Base-by-base conservation (phyloP, 345 rosid genomes). In the Populus nigra region DNA sequence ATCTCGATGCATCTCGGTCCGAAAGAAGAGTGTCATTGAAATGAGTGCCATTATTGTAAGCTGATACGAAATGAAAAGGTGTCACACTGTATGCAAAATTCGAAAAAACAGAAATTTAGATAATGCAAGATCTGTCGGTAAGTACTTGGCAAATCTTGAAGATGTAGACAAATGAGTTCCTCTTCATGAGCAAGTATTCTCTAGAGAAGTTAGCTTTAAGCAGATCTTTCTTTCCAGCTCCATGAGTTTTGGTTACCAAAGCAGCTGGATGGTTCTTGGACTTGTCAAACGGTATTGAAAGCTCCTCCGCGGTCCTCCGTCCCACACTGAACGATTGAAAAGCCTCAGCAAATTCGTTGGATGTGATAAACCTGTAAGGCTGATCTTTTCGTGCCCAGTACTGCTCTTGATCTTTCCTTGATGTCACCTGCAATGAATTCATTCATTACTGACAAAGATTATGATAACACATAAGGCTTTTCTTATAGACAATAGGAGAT, bases 351-450 rank as follows among this genome's bases (percentile, higher is more conserved):
- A 93, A 91, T 77, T 88, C 83, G 27, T 71, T 80, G 35, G 77
- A 91, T 2, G 85, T 74, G 35, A 92, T 73, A 74, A 83, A 91
- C 69, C 81, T 73, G 81, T 92, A 91, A 33, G 89, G 90, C 43
- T 81, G 73, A 13, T 88, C 87, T 83, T 35, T 74, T 41, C 69
- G 74, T 41, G 77, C 88, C 95, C 95, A 86, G 72, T 92, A 92
- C 80, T 91, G 95, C 59, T 78, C 73, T 73, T 92, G 95, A 80
- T 92, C 97, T 73, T 92, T 92, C 76, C 33, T 90, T 1, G 97
- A 93, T 36, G 94, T 90, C 76, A 93, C 91, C 96, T 93, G 79
- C 75, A 70, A 78, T 17, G 61, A 59, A 75, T 39, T 69, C 57
- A 53, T 27, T 15, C 47, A 65, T 38, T 15, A 43, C 49, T 43